A percentile compares a stretch with the other conserved stretches of the same genome.
These are phyloP conservation scores for Inga laurina DNA, from an alignment of 306 rosid genomes.

Conservation along the genomic window DNA sequence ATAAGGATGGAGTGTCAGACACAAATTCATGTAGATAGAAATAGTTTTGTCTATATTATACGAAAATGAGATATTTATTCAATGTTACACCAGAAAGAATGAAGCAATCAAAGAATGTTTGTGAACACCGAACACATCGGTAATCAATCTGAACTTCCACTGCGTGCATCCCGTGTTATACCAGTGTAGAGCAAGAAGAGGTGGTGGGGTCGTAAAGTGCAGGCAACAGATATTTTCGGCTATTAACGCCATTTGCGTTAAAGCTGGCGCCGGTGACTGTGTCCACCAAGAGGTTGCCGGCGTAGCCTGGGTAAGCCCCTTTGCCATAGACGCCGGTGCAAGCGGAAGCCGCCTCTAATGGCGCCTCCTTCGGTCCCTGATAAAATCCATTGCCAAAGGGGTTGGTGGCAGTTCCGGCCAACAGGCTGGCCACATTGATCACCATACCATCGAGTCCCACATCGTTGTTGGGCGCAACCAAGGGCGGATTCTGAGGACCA, in stretches of 20 bases:
- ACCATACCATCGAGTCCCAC: constrained; percentile 76
- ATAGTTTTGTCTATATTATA: not conserved
- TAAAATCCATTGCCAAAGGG: constrained; percentile 64
- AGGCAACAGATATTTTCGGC: constrained; percentile 60
- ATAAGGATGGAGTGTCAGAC: not conserved
- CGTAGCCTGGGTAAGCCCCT: constrained; percentile 67
- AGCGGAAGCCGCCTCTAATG: constrained; percentile 63
- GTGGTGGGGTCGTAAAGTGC: constrained; percentile 59
- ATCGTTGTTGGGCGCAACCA: constrained; percentile 68
- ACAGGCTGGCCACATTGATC: constrained; percentile 52
- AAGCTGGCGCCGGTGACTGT: constrained; percentile 52
- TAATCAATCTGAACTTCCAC: not conserved
- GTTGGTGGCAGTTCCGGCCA: constrained; percentile 62
- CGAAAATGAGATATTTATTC: not conserved
- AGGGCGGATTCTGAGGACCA: constrained; percentile 54
- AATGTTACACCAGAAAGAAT: not conserved
- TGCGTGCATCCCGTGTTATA: not conserved
- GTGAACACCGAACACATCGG: not conserved
- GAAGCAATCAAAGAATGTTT: constrained; percentile 4
- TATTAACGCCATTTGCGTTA: constrained; percentile 54
- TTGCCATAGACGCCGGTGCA: constrained; percentile 61
- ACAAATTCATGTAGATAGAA: not conserved
- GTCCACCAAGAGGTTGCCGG: constrained; percentile 53
- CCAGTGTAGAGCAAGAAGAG: constrained; percentile 55
- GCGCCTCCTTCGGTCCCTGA: constrained; percentile 70